Conservation (phyloP, 208 protist genomes). For the Angomonas ambiguus region DNA sequence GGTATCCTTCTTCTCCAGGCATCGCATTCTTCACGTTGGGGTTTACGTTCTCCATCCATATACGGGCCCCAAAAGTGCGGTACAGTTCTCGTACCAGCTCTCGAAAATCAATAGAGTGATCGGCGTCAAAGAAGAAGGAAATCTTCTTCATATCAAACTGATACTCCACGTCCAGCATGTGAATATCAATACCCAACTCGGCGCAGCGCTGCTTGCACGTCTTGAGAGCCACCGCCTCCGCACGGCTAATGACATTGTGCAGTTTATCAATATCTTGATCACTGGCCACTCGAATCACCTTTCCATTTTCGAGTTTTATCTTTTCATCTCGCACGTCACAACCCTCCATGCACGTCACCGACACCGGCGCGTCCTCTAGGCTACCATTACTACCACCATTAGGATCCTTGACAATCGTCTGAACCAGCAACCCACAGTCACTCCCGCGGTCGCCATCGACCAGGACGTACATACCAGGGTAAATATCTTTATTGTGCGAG, state of each 20-base stretch:
- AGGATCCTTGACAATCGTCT: conserved; percentile 33
- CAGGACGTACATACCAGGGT: conserved; percentile 80
- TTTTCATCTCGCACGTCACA: conserved; percentile 60
- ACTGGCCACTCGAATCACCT: conserved; percentile 61
- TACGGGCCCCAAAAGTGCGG: conserved; percentile 83
- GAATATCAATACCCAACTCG: conserved; percentile 80
- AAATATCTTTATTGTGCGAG: conserved; percentile 29
- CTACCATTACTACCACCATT: background rate
- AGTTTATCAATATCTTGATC: conserved; percentile 69
- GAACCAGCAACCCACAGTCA: conserved; percentile 83
- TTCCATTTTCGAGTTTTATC: conserved; percentile 73
- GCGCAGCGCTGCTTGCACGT: conserved; percentile 76
- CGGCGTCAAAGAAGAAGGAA: conserved; percentile 90
- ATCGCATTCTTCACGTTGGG: conserved; percentile 80
- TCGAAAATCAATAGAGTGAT: conserved; percentile 87
- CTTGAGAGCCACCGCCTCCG: conserved; percentile 84
- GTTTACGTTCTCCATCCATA: conserved; percentile 93
- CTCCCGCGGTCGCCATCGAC: conserved; percentile 86
- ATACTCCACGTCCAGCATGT: conserved; percentile 83
- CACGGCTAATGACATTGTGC: conserved; percentile 66
- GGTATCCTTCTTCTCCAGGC: conserved; percentile 33
- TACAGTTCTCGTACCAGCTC: conserved; percentile 85
- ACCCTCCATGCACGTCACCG: conserved; percentile 67
- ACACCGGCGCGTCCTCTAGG: conserved; percentile 33
- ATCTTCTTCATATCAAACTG: conserved; percentile 94